Conservation (phyloP, 140 eudicot genomes). For the Flaveria floridana region DNA sequence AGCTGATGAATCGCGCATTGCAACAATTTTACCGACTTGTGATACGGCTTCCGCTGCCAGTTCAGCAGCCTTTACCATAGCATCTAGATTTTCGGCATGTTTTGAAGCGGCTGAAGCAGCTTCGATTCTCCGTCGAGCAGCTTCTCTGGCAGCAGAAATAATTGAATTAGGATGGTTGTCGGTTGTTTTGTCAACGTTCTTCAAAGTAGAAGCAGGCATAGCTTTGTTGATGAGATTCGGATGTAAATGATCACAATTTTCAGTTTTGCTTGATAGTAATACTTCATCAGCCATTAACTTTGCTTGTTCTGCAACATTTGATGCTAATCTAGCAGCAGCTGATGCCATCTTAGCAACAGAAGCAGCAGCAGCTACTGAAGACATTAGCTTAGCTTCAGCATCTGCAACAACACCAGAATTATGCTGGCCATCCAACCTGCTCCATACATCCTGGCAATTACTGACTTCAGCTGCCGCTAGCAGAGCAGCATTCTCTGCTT, state of each 20-base stretch:
- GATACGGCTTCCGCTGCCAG: constrained; percentile 85
- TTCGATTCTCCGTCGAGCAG: constrained; percentile 63
- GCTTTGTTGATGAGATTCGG: constrained; percentile 25
- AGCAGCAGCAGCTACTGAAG: constrained; percentile 61
- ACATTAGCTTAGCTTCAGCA: constrained; percentile 54
- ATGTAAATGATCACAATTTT: constrained; percentile 5
- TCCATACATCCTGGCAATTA: constrained; percentile 65
- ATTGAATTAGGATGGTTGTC: constrained; percentile 39
- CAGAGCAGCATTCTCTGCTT: constrained; percentile 61
- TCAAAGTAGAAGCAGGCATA: constrained; percentile 37
- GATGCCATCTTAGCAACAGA: constrained; percentile 77
- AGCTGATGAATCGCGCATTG: constrained; percentile 60
- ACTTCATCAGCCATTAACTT: constrained; percentile 67
- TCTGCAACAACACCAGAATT: constrained; percentile 43
- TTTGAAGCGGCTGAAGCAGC: constrained; percentile 78
- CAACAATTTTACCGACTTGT: constrained; percentile 68
- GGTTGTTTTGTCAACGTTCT: constrained; percentile 24
- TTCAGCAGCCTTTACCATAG: constrained; percentile 76
- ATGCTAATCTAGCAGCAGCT: constrained; percentile 77
- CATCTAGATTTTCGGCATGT: constrained; percentile 77
- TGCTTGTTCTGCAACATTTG: constrained; percentile 41
- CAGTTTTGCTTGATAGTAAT: constrained; percentile 18
- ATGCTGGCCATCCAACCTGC: constrained; percentile 44
- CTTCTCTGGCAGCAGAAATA: constrained; percentile 72
- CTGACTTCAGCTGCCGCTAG: constrained; percentile 60